These are phyloP conservation scores for Coemansia sp. DNA, from an alignment of 192 early-diverging fungal species.

Conservation along the genomic window DNA sequence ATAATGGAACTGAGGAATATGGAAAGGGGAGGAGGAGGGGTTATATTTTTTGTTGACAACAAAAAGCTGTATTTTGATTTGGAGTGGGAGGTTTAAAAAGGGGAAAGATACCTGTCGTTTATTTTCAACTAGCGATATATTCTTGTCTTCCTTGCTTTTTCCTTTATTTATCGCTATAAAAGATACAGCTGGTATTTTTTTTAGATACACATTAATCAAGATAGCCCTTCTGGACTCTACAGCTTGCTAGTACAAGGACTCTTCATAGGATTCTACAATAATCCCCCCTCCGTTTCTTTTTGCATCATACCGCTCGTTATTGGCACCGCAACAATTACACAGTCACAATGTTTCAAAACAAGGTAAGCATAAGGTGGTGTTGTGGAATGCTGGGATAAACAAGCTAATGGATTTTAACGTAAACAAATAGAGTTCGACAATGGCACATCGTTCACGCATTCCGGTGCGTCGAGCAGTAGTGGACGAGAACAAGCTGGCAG, in stretches of 20 bases:
- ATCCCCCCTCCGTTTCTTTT: neutral
- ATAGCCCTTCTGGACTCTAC: neutral
- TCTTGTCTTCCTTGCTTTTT: constrained; percentile 13
- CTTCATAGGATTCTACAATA: neutral
- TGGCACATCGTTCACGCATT: constrained; percentile 44
- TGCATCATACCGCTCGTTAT: neutral
- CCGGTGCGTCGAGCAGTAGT: constrained; percentile 29
- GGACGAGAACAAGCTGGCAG: constrained; percentile 42
- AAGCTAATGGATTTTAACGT: neutral
- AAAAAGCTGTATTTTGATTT: neutral
- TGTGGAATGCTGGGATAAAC: too few species aligned
- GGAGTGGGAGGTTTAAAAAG: too few species aligned
- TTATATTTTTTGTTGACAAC: constrained; percentile 8
- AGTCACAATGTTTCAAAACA: constrained; percentile 48
- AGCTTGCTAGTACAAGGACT: too few species aligned
- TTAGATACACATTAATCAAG: neutral
- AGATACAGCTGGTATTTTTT: neutral
- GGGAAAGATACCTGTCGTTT: neutral
- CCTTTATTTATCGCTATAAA: too few species aligned
- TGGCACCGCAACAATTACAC: neutral
- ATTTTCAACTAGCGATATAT: neutral
- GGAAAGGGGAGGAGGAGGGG: constrained; percentile 1
- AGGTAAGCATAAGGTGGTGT: constrained; percentile 14
- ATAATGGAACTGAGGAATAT: neutral
- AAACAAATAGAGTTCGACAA: constrained; percentile 36